Conservation (phyloP, 768 basidiomycete genomes). For the Inosperma sp. region DNA sequence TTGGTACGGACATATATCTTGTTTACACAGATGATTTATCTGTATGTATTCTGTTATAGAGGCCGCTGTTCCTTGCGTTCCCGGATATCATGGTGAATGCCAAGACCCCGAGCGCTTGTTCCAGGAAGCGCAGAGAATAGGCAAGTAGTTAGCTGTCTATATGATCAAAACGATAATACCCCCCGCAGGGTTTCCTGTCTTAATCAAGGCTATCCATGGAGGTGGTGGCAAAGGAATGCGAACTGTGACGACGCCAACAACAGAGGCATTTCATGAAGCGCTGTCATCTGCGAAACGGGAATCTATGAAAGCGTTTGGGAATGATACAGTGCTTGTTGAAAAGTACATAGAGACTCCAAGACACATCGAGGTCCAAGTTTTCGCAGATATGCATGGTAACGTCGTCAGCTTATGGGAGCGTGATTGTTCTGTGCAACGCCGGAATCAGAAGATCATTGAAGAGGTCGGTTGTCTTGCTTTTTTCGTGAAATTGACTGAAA, state of each 20-base stretch:
- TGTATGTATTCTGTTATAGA: constrained; percentile 39
- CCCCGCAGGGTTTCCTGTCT: constrained; percentile 70
- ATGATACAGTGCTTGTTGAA: constrained; percentile 83
- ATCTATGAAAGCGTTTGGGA: constrained; percentile 82
- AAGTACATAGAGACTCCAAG: constrained; percentile 83
- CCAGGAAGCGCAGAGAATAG: constrained; percentile 66
- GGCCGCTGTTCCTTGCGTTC: constrained; percentile 89
- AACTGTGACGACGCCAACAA: constrained; percentile 52
- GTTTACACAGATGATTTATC: neutral
- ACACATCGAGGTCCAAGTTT: constrained; percentile 94
- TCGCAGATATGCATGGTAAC: constrained; percentile 76
- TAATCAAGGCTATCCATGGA: constrained; percentile 96
- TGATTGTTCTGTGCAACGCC: constrained; percentile 85
- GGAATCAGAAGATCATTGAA: constrained; percentile 95
- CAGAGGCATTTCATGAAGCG: constrained; percentile 72
- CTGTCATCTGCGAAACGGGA: constrained; percentile 87
- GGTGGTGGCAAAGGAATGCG: constrained; percentile 98
- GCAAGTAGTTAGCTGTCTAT: constrained; percentile 26
- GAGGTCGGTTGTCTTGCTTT: constrained; percentile 44
- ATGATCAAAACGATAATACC: neutral
- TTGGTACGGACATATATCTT: constrained; percentile 39
- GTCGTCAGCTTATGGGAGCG: constrained; percentile 95
- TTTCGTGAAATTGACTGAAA: neutral
- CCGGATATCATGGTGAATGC: constrained; percentile 85
- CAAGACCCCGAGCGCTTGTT: constrained; percentile 73